phyloP scores from a whole-genome alignment of 768 basidiomycete species.

The Rossbeevera mucosa region DNA sequence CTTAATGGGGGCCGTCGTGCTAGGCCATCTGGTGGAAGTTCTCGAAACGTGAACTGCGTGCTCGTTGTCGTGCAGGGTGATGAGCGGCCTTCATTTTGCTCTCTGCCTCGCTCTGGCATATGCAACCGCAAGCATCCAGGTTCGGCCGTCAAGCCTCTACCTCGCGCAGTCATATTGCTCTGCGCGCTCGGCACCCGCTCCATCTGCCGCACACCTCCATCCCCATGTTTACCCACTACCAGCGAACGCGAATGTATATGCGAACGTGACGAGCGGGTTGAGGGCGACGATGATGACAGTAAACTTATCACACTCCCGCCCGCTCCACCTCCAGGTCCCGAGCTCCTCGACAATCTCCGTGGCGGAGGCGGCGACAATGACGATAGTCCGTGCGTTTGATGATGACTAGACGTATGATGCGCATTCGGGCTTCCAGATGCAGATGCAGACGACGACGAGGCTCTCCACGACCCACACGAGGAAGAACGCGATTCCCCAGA shows the following conservation, averaged over 20 bases:
- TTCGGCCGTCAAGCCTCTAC: constrained; percentile 3
- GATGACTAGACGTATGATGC: constrained; percentile 23
- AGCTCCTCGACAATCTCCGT: constrained; percentile 11
- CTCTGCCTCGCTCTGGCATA: background rate
- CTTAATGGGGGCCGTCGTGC: constrained; percentile 40
- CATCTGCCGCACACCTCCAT: constrained; percentile 9
- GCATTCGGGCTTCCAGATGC: constrained; percentile 36
- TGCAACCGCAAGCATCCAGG: background rate
- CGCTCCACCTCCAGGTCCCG: constrained; percentile 10
- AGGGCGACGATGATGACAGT: background rate
- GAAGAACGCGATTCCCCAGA: constrained; percentile 19
- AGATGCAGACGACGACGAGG: constrained; percentile 37
- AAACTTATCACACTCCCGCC: constrained; percentile 3
- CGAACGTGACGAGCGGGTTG: background rate
- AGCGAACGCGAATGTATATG: background rate
- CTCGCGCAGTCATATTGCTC: constrained; percentile 31
- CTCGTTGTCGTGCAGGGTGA: constrained; percentile 10
- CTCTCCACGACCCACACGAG: constrained; percentile 33
- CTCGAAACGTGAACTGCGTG: constrained; percentile 45
- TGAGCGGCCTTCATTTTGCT: constrained; percentile 5
- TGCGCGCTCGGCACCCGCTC: constrained; percentile 23
- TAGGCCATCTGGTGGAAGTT: constrained; percentile 30
- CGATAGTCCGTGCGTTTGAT: background rate
- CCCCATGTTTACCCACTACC: constrained; percentile 2
- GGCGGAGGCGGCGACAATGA: constrained; percentile 26